A percentile compares a stretch with the other conserved stretches of the same genome.
These are phyloP conservation scores for Gyrodon lividus DNA, from an alignment of 768 basidiomycete species.

Conservation along the genomic window DNA sequence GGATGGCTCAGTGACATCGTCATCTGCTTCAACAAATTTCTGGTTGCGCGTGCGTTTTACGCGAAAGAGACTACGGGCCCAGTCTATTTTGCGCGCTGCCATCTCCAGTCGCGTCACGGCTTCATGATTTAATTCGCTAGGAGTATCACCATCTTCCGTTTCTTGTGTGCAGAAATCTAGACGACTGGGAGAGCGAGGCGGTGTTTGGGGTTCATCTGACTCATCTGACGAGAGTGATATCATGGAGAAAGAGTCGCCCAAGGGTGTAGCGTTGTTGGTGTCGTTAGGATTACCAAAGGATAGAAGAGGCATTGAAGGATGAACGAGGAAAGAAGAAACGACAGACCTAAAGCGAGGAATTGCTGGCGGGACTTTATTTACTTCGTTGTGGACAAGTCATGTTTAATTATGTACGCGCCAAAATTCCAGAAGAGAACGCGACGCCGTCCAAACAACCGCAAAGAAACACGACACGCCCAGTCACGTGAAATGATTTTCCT, in stretches of 20 bases:
- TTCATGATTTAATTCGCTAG: not conserved
- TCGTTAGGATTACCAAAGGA: not conserved
- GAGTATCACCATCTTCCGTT: not conserved
- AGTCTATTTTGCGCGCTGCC: conserved; percentile 10
- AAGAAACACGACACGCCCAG: conserved; percentile 16
- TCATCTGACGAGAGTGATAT: conserved; percentile 10
- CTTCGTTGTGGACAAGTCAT: not conserved
- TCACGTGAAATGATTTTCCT: conserved; percentile 27
- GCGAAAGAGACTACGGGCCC: conserved; percentile 6
- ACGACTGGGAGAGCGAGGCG: conserved; percentile 48
- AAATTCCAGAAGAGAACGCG: conserved; percentile 7
- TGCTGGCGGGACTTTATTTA: conserved; percentile 5
- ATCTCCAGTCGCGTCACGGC: not conserved
- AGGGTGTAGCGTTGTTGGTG: not conserved
- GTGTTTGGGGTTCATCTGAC: conserved; percentile 17
- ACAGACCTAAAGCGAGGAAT: not conserved
- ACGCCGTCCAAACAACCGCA: conserved; percentile 18
- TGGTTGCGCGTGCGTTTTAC: not conserved
- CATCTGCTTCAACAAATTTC: conserved; percentile 9
- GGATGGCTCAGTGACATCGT: not conserved
- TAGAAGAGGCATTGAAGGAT: not conserved
- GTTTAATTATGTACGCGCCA: conserved; percentile 10
- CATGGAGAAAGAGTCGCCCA: conserved; percentile 12
- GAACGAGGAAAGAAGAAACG: not conserved
- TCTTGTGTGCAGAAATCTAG: conserved; percentile 38